phyloP scores from a whole-genome alignment of 169 alveolate species.

The Plasmodium vinckei region DNA sequence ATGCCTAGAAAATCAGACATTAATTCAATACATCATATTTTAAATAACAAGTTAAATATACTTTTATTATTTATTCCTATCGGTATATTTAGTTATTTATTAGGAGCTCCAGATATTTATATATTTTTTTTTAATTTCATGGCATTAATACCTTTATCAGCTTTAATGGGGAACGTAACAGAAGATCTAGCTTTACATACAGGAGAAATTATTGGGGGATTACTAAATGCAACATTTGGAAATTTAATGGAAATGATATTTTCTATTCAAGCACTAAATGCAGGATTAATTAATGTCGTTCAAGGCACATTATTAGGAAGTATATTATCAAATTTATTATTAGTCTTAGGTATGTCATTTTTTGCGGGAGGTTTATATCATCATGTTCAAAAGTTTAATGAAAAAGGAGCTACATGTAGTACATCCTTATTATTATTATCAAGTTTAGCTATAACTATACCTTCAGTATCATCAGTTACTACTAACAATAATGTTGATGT shows the following conservation, averaged over 20 bases:
- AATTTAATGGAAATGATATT: constrained; percentile 92
- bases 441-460: constrained; percentile 87
- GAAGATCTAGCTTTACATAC: constrained; percentile 90
- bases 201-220: constrained; percentile 90
- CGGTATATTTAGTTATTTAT: constrained; percentile 78
- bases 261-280: constrained; percentile 86
- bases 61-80: constrained; percentile 82
- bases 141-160: constrained; percentile 89
- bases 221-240: constrained; percentile 92
- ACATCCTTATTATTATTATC: constrained; percentile 86
- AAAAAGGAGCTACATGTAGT: constrained; percentile 89
- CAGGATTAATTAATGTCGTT: constrained; percentile 88
- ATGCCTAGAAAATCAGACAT: constrained; percentile 78
- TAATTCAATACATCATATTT: constrained; percentile 68
- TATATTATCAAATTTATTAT: constrained; percentile 87
- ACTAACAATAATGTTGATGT: constrained; percentile 56
- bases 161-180: constrained; percentile 88
- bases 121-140: constrained; percentile 85
- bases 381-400: constrained; percentile 89
- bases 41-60: constrained; percentile 73
- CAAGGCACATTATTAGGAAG: constrained; percentile 91
- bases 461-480: constrained; percentile 83
- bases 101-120: constrained; percentile 79
- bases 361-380: constrained; percentile 90
- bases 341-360: constrained; percentile 91